Evolutionary conservation across 768 basidiomycete genomes (phyloP).

Genomic region (Mycena polygramma): DNA sequence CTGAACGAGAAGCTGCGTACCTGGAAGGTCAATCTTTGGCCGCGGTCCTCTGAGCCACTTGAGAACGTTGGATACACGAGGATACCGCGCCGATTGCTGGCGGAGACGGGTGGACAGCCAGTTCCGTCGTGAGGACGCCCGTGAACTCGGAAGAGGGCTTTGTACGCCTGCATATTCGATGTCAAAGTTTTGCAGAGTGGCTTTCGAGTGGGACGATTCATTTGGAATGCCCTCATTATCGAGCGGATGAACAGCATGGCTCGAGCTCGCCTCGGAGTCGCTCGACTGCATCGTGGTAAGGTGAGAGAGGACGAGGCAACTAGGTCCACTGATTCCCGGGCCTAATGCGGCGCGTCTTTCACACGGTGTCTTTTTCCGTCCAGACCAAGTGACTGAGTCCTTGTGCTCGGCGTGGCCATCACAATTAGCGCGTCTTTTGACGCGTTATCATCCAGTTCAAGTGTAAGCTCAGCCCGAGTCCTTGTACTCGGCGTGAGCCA

Average conservation of each 20-base stretch:
- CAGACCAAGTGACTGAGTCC: too few species aligned
- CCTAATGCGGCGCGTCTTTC: too few species aligned
- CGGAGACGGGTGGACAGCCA: constrained; percentile 39
- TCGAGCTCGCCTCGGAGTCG: constrained; percentile 31
- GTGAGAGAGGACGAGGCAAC: not conserved
- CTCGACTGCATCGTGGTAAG: constrained; percentile 20
- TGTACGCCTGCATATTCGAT: constrained; percentile 26
- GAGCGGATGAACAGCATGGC: not conserved
- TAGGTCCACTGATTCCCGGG: not conserved
- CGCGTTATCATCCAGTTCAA: too few species aligned
- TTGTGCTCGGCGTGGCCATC: too few species aligned
- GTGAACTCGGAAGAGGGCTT: constrained; percentile 11
- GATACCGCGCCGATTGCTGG: constrained; percentile 36
- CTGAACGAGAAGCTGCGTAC: constrained; percentile 45
- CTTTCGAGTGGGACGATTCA: constrained; percentile 17
- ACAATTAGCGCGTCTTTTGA: too few species aligned
- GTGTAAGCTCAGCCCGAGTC: too few species aligned
- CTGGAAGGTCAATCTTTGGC: constrained; percentile 66
- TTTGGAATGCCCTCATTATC: not conserved
- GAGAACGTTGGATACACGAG: constrained; percentile 37
- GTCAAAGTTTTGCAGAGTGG: constrained; percentile 26
- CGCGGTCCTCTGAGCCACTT: constrained; percentile 71
- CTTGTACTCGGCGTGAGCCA: too few species aligned
- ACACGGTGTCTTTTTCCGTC: too few species aligned
- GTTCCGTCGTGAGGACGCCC: constrained; percentile 10